A percentile compares a stretch with the other conserved stretches of the same genome.
Conservation (phyloP, 2,329 filamentous ascomycete genomes). For the Karstenula rhodostoma region DNA sequence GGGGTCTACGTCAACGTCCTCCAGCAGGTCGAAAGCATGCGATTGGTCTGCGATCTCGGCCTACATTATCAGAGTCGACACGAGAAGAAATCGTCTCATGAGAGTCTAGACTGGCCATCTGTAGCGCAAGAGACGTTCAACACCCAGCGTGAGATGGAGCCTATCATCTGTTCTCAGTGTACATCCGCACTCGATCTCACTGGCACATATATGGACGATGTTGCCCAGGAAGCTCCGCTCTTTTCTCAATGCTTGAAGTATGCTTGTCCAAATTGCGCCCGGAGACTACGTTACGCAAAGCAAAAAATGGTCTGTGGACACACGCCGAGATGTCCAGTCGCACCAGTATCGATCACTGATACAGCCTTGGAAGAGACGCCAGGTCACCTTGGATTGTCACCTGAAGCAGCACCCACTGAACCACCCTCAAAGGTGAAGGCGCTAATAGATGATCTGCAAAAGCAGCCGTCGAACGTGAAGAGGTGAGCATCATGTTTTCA, state of each 20-base stretch:
- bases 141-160: slow-evolving; percentile 21
- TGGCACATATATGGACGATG: slow-evolving; percentile 13
- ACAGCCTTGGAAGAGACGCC: no score
- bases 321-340: slow-evolving; percentile 22
- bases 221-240: slow-evolving; percentile 11
- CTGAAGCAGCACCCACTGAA: no score
- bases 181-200: slow-evolving; percentile 15
- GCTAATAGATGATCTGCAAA: no score
- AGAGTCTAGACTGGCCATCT: slow-evolving; percentile 14
- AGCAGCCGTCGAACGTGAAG: no score
- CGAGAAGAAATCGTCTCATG: slow-evolving; percentile 9
- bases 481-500: no score
- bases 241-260: slow-evolving; percentile 27
- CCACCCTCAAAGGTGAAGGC: no score
- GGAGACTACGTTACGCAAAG: slow-evolving; percentile 10
- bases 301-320: slow-evolving; percentile 23
- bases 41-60: slow-evolving; percentile 59
- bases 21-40: slow-evolving; percentile 56
- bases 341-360: slow-evolving; percentile 20
- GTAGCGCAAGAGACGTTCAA: slow-evolving; percentile 25
- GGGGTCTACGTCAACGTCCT: slow-evolving; percentile 53
- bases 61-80: slow-evolving; percentile 44
- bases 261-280: slow-evolving; percentile 23
- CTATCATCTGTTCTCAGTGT: slow-evolving; percentile 24
- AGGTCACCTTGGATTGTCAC: no score